Base-by-base conservation (phyloP, 2,329 filamentous ascomycete genomes). In the Fusarium pseudoanthophilum region DNA sequence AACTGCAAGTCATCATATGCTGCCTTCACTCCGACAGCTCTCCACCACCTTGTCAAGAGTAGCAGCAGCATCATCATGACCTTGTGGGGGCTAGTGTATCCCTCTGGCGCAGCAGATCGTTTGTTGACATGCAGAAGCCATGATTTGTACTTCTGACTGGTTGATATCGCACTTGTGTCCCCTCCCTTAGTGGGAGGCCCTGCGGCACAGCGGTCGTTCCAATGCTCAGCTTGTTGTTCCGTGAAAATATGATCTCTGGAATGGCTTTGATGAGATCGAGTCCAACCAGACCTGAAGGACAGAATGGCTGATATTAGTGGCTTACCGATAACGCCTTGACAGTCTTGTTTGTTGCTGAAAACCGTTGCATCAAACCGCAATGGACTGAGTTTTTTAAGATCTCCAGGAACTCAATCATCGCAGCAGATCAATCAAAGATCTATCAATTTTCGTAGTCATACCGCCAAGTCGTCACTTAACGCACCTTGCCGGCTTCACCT, bases 71-170 rank as follows among this genome's bases (percentile, higher is more conserved):
- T 26, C 52, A 55, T 24, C 21, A 34, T 32, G 21, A 18, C 63
- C 60, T 49, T 67, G 66, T 67, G 70, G 67, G 62, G 62, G 45
- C 36, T 51, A 53, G 51, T 71, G 74, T 61, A 63, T 65, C 66
- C 52, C 37, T 62, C 40, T 62, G 64, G 69, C 53, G 56, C 65
- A 69, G 58, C 45, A 67, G 62, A 75, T 75, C 63, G 65, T 48
- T 67, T 45, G 58, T 71, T 57, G 56, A 69, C 70, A 64, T 49
- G 58, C 40, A 43, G 45, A 63, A 58, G 49, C 43, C 10, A 67
- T 34, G 18, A 64, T 45, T 58, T 49, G 60, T 60, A 46, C 49
- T 48, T 68, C 55, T 76, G 64, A 75, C 61, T 78, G 73, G 76
- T 57, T 69, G 45, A 60, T 67, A 57, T 48, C 62, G 58, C 60